These are phyloP conservation scores for Aureobasidium lini DNA, from an alignment of 2,329 filamentous ascomycete species.

Conservation along the genomic window DNA sequence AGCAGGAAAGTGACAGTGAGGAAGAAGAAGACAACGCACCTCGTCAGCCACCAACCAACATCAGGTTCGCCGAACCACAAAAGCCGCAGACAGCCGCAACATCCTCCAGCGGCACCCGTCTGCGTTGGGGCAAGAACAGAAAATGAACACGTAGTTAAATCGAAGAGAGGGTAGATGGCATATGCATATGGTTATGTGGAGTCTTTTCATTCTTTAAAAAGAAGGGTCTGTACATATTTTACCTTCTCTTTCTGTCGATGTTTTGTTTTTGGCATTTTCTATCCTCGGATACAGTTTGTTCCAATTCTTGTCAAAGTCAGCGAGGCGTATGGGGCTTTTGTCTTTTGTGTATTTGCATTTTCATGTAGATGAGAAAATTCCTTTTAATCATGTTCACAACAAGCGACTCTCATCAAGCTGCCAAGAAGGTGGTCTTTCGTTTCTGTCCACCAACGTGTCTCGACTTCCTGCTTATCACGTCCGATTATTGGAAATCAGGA, in stretches of 20 bases:
- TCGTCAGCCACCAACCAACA: constrained; percentile 39
- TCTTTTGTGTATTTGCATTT: not conserved
- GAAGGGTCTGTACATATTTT: constrained; percentile 2
- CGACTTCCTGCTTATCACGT: no score
- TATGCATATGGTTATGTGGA: not conserved
- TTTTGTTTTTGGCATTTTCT: not conserved
- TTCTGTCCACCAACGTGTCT: no score
- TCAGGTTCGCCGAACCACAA: constrained; percentile 16
- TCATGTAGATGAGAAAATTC: not conserved
- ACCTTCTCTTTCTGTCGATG: not conserved
- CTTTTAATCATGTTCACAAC: not conserved
- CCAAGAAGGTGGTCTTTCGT: no score
- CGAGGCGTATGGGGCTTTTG: constrained; percentile 3
- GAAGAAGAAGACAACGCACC: constrained; percentile 47
- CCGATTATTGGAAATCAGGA: no score
- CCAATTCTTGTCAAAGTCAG: not conserved
- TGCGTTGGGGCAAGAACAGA: constrained; percentile 11
- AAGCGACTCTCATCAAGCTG: no score
- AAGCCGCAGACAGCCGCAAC: constrained; percentile 1
- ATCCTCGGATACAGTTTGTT: not conserved
- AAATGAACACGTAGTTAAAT: not conserved
- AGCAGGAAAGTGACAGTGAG: constrained; percentile 43
- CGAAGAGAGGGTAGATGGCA: not conserved
- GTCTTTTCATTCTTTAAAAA: not conserved
- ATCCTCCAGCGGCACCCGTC: not conserved